Evolutionary conservation across 805 yeast species (phyloP).

Genomic region (Kodamaea kaohsiungensis): DNA sequence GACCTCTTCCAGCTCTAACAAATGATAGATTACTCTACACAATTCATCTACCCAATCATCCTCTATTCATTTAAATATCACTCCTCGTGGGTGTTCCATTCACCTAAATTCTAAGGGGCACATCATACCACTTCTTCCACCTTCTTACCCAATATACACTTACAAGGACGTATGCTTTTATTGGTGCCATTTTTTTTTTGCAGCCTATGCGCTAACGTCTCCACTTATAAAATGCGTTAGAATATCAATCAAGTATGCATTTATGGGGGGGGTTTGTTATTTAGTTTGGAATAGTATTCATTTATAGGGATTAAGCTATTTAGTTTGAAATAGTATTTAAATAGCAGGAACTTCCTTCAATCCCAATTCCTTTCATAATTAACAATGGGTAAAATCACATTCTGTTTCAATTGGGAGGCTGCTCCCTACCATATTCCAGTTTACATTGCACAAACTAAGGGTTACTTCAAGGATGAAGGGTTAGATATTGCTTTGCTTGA

Average conservation of each 20-base stretch:
- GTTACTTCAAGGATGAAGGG: conserved; percentile 52
- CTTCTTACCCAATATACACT: not conserved
- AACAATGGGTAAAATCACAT: conserved; percentile 51
- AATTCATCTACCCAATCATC: no score
- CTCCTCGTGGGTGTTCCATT: not conserved
- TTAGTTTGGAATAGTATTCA: not conserved
- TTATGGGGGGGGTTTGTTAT: not conserved
- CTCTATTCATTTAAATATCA: no score
- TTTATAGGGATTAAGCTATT: not conserved
- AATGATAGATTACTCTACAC: no score
- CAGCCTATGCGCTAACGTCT: conserved; percentile 5
- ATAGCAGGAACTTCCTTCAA: not conserved
- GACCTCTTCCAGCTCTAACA: no score
- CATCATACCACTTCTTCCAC: not conserved
- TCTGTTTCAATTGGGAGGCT: conserved; percentile 55
- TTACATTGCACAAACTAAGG: conserved; percentile 50
- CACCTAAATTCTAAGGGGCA: not conserved
- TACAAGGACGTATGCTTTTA: conserved; percentile 2
- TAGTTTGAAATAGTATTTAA: not conserved
- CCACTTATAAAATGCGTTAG: not conserved
- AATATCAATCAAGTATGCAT: not conserved
- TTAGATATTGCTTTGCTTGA: conserved; percentile 53
- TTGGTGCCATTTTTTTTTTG: not conserved
- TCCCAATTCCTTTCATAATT: not conserved
- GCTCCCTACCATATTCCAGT: conserved; percentile 58